Percentiles rank a stretch among this genome's conserved stretches.
Conservation (phyloP, 306 rosid species). For the Quercus rubra region DNA sequence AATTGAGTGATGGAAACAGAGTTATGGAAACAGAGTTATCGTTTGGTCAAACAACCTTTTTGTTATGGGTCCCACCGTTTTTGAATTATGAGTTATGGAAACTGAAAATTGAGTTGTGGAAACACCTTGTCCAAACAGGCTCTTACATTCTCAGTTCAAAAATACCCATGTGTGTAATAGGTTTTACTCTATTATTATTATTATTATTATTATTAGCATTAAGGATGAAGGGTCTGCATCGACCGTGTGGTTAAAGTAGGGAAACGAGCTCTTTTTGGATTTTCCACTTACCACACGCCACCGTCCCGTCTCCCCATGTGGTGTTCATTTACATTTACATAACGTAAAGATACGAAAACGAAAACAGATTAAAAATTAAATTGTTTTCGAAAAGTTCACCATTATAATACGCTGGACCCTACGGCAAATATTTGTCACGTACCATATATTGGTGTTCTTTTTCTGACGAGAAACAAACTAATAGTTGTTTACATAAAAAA, state of each 20-base stretch:
- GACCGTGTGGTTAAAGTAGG: neutral
- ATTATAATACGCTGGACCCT: neutral
- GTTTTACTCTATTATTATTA: neutral
- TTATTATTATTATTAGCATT: neutral
- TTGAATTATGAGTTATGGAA: too few relatives aligned
- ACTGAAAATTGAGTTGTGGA: too few relatives aligned
- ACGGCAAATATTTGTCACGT: neutral
- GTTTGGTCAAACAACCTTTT: too few relatives aligned
- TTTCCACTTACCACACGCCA: neutral
- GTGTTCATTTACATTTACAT: neutral
- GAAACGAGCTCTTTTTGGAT: neutral
- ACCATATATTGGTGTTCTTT: neutral
- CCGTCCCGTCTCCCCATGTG: conserved; percentile 5
- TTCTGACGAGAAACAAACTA: neutral
- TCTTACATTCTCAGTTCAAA: too few relatives aligned
- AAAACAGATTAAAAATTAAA: neutral
- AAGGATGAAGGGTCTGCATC: neutral
- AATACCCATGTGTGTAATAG: too few relatives aligned
- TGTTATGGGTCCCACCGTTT: too few relatives aligned
- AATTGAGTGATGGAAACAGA: too few relatives aligned
- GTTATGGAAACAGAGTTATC: too few relatives aligned
- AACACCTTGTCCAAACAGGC: too few relatives aligned
- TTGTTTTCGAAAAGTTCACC: neutral
- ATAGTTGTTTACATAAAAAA: neutral
- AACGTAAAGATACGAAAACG: neutral